phyloP scores from a whole-genome alignment of 2,329 filamentous ascomycete genomes.

The Ceratocystis cubensis region DNA sequence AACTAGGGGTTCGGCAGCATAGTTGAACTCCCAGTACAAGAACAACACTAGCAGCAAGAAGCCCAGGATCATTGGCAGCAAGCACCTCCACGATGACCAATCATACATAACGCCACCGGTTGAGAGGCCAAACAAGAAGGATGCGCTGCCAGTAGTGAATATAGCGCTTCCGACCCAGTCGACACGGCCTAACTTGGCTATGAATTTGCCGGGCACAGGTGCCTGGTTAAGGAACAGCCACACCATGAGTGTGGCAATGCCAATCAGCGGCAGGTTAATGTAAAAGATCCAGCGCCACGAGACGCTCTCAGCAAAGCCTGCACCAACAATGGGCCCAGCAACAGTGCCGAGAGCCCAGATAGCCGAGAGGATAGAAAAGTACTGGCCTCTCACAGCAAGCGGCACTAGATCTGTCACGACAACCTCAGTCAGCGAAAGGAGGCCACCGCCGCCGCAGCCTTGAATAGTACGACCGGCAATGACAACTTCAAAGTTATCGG shows the following conservation, averaged over 20 bases:
- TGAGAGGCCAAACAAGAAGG: constrained; percentile 35
- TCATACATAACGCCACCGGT: constrained; percentile 51
- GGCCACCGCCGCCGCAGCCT: constrained; percentile 29
- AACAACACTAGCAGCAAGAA: constrained; percentile 39
- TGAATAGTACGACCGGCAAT: constrained; percentile 29
- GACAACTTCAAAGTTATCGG: constrained; percentile 26
- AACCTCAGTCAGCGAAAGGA: constrained; percentile 28
- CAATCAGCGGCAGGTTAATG: constrained; percentile 29
- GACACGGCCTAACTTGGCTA: constrained; percentile 29
- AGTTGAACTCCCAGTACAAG: constrained; percentile 40
- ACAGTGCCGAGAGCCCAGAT: constrained; percentile 46
- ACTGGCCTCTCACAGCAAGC: constrained; percentile 32
- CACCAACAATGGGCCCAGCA: constrained; percentile 25
- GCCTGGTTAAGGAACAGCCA: constrained; percentile 25
- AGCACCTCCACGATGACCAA: constrained; percentile 49
- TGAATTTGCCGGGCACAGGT: constrained; percentile 22
- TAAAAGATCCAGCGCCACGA: constrained; percentile 30
- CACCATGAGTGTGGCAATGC: constrained; percentile 23
- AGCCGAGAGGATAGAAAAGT: constrained; percentile 29
- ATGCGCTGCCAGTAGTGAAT: constrained; percentile 47
- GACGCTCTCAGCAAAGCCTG: constrained; percentile 24
- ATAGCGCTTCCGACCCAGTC: constrained; percentile 52
- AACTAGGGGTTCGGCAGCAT: constrained; percentile 40
- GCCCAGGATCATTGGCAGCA: constrained; percentile 49
- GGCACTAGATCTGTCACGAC: constrained; percentile 33